A percentile compares a stretch with the other conserved stretches of the same genome.
Conservation (phyloP, 2,329 filamentous ascomycete species). For the Aspergillus tubingensis region DNA sequence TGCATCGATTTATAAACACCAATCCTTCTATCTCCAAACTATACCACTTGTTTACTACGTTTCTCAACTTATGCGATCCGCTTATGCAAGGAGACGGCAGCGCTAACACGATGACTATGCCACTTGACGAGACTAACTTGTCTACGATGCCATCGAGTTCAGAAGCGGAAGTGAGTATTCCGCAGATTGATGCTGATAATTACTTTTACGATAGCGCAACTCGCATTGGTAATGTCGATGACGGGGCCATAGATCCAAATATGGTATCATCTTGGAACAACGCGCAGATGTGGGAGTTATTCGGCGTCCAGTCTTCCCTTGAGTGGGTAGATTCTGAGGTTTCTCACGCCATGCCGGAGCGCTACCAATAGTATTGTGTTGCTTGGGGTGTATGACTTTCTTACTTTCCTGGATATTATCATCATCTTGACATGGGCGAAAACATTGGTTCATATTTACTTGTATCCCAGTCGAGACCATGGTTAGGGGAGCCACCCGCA, state of each 20-base stretch:
- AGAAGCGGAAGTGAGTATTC: neutral
- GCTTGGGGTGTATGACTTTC: no score
- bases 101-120: neutral
- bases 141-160: neutral
- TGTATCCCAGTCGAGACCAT: no score
- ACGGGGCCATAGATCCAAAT: neutral
- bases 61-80: neutral
- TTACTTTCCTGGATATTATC: no score
- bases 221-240: neutral
- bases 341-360: no score
- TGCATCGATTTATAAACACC: neutral
- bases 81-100: neutral
- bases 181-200: neutral
- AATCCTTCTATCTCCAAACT: neutral
- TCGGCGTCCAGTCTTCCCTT: neutral
- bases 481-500: no score
- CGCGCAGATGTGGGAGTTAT: neutral
- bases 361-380: no score
- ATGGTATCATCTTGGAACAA: neutral
- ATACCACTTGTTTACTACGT: neutral
- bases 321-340: slow-evolving; percentile 1
- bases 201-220: neutral
- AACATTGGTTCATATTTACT: no score
- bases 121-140: neutral
- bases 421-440: no score